Conservation (phyloP, 139 green algal genomes). For the Coelastrella sp. region DNA sequence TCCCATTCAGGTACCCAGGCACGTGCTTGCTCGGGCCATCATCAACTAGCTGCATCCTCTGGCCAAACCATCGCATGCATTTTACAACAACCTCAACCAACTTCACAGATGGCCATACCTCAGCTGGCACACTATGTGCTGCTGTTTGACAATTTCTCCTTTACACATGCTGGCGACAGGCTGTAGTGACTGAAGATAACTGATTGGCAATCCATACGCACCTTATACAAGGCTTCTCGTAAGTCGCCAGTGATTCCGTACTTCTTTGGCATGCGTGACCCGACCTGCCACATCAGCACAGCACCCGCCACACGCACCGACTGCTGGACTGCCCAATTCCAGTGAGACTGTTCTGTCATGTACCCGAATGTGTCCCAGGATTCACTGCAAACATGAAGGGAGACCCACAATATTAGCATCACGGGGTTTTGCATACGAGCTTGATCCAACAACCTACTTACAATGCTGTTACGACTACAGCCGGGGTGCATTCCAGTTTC, state of each 20-base stretch:
- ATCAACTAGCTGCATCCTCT: not conserved
- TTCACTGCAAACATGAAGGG: slow-evolving; percentile 60
- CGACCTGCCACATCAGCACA: slow-evolving; percentile 86
- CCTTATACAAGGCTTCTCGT: not conserved
- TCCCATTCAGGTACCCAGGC: too few species aligned
- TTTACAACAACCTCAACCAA: too few species aligned
- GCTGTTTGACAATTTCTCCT: not conserved
- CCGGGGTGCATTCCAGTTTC: too few species aligned
- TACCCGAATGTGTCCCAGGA: slow-evolving; percentile 90
- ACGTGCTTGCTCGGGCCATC: not conserved
- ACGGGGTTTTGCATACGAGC: too few species aligned
- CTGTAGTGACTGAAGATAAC: too few species aligned
- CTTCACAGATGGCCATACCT: too few species aligned
- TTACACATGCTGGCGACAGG: not conserved
- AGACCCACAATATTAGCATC: not conserved
- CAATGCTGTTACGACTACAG: too few species aligned
- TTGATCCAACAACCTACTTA: too few species aligned
- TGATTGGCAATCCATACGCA: not conserved
- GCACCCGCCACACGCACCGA: slow-evolving; percentile 78
- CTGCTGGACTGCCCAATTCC: slow-evolving; percentile 71
- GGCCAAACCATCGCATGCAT: not conserved
- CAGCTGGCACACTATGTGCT: too few species aligned
- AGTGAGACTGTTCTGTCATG: slow-evolving; percentile 88
- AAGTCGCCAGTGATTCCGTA: slow-evolving; percentile 79
- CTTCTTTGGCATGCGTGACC: slow-evolving; percentile 88